phyloP scores from a whole-genome alignment of 2,329 filamentous ascomycete genomes.

The Pseudogymnoascus sp. region DNA sequence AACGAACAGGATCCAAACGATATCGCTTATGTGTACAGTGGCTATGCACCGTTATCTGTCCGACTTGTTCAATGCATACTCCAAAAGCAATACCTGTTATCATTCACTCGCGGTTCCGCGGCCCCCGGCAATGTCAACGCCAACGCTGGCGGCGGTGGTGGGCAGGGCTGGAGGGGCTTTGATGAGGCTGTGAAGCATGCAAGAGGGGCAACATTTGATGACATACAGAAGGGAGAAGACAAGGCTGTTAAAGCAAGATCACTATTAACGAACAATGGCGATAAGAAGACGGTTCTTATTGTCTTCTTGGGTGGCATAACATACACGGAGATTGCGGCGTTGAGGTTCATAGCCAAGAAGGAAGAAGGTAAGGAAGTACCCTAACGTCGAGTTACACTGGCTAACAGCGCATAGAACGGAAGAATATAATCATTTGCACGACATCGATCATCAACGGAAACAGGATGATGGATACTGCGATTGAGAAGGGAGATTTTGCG shows the following conservation, averaged over 20 bases:
- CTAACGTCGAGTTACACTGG: background rate
- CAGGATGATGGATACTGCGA: constrained; percentile 76
- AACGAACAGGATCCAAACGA: constrained; percentile 92
- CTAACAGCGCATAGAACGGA: constrained; percentile 45
- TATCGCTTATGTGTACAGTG: constrained; percentile 95
- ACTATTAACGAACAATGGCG: constrained; percentile 66
- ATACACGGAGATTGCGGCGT: constrained; percentile 88
- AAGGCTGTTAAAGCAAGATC: constrained; percentile 83
- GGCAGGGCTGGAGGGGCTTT: constrained; percentile 86
- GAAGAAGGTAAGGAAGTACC: constrained; percentile 52
- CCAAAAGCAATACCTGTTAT: constrained; percentile 78
- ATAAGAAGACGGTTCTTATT: constrained; percentile 84
- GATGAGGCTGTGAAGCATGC: constrained; percentile 87
- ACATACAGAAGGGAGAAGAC: constrained; percentile 85
- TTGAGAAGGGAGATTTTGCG: constrained; percentile 62
- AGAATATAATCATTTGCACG: constrained; percentile 84
- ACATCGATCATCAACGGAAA: constrained; percentile 88
- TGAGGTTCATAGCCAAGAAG: constrained; percentile 82
- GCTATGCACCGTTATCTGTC: constrained; percentile 88
- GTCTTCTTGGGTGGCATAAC: constrained; percentile 97
- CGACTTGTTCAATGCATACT: constrained; percentile 87
- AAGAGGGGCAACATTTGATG: constrained; percentile 82
- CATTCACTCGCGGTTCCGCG: constrained; percentile 58
- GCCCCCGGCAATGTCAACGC: constrained; percentile 40
- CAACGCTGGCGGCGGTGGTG: constrained; percentile 45